Evolutionary conservation across 331 rosid genomes (phyloP).

Genomic region (Rosa hybrid): DNA sequence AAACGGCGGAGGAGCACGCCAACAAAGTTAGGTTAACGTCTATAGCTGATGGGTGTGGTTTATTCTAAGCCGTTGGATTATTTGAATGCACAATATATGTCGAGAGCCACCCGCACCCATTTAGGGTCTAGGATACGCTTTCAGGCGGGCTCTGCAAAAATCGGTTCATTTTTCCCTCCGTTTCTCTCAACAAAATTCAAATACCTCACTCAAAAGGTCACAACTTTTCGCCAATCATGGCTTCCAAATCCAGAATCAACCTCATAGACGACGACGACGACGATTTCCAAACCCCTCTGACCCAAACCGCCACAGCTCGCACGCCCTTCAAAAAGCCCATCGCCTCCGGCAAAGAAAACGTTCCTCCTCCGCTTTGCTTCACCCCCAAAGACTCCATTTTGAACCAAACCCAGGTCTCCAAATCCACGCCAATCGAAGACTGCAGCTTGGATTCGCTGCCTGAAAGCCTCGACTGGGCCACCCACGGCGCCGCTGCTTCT

Average conservation of each 20-base stretch:
- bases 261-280: slow-evolving; percentile 34
- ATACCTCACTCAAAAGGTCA: background rate
- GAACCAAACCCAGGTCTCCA: slow-evolving; percentile 15
- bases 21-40: no score
- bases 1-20: no score
- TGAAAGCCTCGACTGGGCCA: slow-evolving; percentile 47
- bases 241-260: slow-evolving; percentile 4
- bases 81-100: background rate
- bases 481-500: slow-evolving; percentile 10
- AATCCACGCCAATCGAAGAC: slow-evolving; percentile 21
- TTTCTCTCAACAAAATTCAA: slow-evolving; percentile 17
- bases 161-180: background rate
- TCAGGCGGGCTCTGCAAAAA: background rate
- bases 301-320: slow-evolving; percentile 38
- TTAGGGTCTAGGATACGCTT: background rate
- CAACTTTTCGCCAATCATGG: background rate
- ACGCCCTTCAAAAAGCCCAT: slow-evolving; percentile 42
- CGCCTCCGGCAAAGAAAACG: slow-evolving; percentile 23
- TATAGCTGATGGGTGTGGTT: background rate
- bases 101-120: background rate
- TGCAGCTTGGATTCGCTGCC: slow-evolving; percentile 58
- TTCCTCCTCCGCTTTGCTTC: background rate
- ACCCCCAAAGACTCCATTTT: background rate
- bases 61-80: background rate
- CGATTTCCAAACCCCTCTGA: slow-evolving; percentile 60